Conservation (phyloP, 139 green algal genomes). For the Chlorella sp. region DNA sequence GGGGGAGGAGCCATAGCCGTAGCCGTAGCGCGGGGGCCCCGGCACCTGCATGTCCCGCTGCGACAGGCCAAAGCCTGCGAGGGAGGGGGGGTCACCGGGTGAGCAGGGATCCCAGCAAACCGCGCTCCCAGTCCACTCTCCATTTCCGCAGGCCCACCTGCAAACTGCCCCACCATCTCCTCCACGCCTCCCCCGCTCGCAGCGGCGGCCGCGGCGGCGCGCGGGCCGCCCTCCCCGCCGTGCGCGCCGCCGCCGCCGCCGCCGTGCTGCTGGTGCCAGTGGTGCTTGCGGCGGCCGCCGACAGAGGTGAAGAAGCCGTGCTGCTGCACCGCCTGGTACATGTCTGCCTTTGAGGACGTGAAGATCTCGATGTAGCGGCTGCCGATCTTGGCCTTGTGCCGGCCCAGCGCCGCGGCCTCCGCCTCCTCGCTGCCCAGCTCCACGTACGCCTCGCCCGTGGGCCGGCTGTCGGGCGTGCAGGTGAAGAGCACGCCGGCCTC, state of each 20-base stretch:
- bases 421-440: conserved; percentile 66
- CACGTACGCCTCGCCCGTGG: conserved; percentile 87
- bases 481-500: conserved; percentile 77
- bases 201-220: background rate
- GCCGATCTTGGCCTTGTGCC: conserved; percentile 73
- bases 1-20: conserved; percentile 6
- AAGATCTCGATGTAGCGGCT: conserved; percentile 84
- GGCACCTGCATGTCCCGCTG: conserved; percentile 30
- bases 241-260: background rate
- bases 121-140: background rate
- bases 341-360: conserved; percentile 64
- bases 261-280: conserved; percentile 25
- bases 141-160: conserved; percentile 3
- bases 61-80: conserved; percentile 26
- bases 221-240: background rate
- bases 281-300: conserved; percentile 15
- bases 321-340: conserved; percentile 49
- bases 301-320: conserved; percentile 32
- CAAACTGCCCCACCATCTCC: conserved; percentile 14
- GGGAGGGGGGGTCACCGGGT: background rate
- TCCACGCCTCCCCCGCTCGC: conserved; percentile 14
- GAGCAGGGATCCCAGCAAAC: background rate
- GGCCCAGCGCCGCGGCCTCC: conserved; percentile 59
- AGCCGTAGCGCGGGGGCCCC: conserved; percentile 21
- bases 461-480: conserved; percentile 64